Conservation (phyloP, 306 rosid species). For the Begonia fuchsioides region DNA sequence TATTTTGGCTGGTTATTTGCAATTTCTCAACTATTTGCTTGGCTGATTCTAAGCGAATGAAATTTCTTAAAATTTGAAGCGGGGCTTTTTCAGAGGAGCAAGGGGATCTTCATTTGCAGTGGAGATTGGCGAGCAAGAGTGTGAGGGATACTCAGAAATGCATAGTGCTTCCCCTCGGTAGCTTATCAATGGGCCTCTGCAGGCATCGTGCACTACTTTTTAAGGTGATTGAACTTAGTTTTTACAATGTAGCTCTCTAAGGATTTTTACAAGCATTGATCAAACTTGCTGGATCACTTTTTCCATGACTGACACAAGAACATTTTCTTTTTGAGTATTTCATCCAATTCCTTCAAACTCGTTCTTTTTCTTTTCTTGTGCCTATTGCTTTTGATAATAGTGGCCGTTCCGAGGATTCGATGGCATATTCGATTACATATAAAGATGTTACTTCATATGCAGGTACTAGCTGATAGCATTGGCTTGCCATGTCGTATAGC, state of each 20-base stretch:
- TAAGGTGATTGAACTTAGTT: constrained; percentile 42
- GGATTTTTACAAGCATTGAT: background rate
- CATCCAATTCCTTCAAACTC: no score
- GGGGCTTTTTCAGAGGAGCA: constrained; percentile 73
- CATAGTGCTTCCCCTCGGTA: constrained; percentile 82
- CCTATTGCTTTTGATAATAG: no score
- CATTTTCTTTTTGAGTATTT: no score
- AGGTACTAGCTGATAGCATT: constrained; percentile 90
- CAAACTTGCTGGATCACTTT: no score
- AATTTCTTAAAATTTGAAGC: constrained; percentile 30
- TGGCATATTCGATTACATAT: background rate
- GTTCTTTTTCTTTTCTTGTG: no score
- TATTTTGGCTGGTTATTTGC: background rate
- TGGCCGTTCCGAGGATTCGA: no score
- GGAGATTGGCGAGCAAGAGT: constrained; percentile 75
- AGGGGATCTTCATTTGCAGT: constrained; percentile 66
- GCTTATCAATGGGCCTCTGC: constrained; percentile 76
- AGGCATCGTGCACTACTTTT: constrained; percentile 97
- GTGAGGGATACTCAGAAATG: constrained; percentile 63
- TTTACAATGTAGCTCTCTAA: background rate
- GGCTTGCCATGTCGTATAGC: constrained; percentile 99
- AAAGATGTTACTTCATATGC: constrained; percentile 17
- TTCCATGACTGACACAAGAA: no score
- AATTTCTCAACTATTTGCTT: background rate
- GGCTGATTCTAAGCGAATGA: constrained; percentile 4